These are phyloP conservation scores for Viola odorata DNA, from an alignment of 345 rosid species.

Conservation along the genomic window DNA sequence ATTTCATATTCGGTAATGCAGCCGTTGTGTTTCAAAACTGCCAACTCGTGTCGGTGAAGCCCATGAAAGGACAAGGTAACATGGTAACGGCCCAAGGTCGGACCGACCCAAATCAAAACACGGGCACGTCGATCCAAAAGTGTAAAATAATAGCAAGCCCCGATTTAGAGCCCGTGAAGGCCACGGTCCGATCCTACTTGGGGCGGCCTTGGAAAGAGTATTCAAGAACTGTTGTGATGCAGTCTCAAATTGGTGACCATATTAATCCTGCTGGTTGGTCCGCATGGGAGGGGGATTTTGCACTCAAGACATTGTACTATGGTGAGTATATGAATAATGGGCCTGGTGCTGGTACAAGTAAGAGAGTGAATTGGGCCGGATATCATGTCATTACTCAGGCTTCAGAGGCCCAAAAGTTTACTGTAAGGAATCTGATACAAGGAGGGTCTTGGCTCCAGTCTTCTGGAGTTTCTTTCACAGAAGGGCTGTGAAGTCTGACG, in stretches of 20 bases:
- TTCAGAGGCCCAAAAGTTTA: conserved; percentile 18
- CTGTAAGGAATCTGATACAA: conserved; percentile 18
- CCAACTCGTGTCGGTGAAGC: conserved; percentile 12
- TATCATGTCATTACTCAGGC: conserved; percentile 12
- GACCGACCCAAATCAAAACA: conserved; percentile 18
- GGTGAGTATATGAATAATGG: conserved; percentile 22
- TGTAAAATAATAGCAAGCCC: conserved; percentile 9
- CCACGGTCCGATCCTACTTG: conserved; percentile 3
- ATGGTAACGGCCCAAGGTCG: conserved; percentile 22
- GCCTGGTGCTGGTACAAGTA: conserved; percentile 17
- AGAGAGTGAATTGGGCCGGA: conserved; percentile 17
- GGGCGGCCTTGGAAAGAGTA: conserved; percentile 20
- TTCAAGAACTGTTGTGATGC: conserved; percentile 21
- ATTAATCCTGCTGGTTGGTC: conserved; percentile 21
- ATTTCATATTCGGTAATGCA: conserved; percentile 16
- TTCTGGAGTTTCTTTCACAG: conserved; percentile 8
- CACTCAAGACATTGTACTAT: conserved; percentile 17
- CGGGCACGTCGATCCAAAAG: conserved; percentile 14
- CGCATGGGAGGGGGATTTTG: conserved; percentile 10
- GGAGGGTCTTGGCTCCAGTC: conserved; percentile 13
- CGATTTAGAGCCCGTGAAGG: conserved; percentile 13
- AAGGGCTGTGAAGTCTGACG: conserved; percentile 11
- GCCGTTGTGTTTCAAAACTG: conserved; percentile 16
- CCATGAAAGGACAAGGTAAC: conserved; percentile 10
- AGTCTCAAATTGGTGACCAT: conserved; percentile 4